Conservation (phyloP, 1,284 basidiomycete genomes). For the Pterula multifida region DNA sequence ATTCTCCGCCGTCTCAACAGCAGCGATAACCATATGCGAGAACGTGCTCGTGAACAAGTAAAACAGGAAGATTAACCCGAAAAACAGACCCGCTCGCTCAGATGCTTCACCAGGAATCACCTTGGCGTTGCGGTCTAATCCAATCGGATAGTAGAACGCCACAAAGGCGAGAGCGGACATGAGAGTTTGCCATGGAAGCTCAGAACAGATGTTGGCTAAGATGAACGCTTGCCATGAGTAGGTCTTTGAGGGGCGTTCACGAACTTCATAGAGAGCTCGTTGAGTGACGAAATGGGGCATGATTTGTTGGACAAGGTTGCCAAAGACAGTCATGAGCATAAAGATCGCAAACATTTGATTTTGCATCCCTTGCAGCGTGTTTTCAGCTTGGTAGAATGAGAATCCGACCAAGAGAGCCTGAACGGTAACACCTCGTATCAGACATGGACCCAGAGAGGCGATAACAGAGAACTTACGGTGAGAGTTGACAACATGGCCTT, state of each 20-base stretch:
- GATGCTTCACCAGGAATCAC: constrained; percentile 9
- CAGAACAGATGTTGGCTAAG: constrained; percentile 9
- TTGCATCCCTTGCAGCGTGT: constrained; percentile 22
- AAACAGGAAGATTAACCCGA: constrained; percentile 2
- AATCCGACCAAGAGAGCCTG: constrained; percentile 3
- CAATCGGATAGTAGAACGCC: constrained; percentile 1
- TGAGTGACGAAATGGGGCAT: constrained; percentile 9
- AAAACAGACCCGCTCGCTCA: constrained; percentile 14
- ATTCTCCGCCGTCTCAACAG: background rate
- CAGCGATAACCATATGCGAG: constrained; percentile 4
- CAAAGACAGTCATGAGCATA: constrained; percentile 8
- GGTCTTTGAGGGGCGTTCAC: constrained; percentile 37
- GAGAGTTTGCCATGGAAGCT: constrained; percentile 15
- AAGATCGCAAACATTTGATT: constrained; percentile 18
- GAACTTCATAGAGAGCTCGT: constrained; percentile 30
- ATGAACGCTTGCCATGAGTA: constrained; percentile 33
- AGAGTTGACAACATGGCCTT: constrained; percentile 39
- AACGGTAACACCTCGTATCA: background rate
- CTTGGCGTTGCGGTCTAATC: background rate
- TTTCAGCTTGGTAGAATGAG: constrained; percentile 14
- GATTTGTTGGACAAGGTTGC: constrained; percentile 7
- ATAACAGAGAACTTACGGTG: constrained; percentile 15
- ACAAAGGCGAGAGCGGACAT: constrained; percentile 12
- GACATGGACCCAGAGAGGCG: background rate
- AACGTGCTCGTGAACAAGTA: constrained; percentile 6